phyloP scores from a whole-genome alignment of 306 rosid genomes.

The Erythrophleum fordii region DNA sequence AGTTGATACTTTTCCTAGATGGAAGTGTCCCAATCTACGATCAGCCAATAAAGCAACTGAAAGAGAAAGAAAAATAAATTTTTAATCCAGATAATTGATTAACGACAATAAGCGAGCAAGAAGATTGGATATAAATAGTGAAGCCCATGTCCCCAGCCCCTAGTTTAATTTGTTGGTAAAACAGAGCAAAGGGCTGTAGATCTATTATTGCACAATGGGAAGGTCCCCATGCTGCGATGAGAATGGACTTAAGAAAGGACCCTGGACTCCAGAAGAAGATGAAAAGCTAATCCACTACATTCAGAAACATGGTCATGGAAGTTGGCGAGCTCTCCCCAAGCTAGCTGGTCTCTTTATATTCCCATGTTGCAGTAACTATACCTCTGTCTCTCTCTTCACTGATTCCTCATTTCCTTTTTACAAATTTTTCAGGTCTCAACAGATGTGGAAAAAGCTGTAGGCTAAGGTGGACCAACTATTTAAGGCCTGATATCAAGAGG shows the following conservation, averaged over 20 bases:
- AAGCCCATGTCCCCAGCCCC: conserved; percentile 20
- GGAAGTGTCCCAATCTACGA: not conserved
- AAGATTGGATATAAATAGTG: conserved; percentile 47
- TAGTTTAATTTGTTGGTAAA: conserved; percentile 37
- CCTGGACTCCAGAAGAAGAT: conserved; percentile 91
- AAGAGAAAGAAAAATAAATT: not conserved
- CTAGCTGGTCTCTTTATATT: conserved; percentile 62
- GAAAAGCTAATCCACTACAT: conserved; percentile 75
- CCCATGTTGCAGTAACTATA: not conserved
- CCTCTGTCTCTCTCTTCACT: not conserved
- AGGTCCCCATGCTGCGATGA: conserved; percentile 77
- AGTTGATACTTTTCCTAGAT: not conserved
- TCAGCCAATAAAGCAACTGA: conserved; percentile 14
- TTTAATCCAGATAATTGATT: conserved; percentile 34
- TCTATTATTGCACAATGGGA: conserved; percentile 50
- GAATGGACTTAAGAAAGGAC: conserved; percentile 81
- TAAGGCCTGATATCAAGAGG: conserved; percentile 88
- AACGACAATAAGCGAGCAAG: conserved; percentile 44
- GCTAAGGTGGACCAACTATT: conserved; percentile 87
- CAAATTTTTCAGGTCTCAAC: conserved; percentile 61
- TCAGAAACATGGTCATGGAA: conserved; percentile 78
- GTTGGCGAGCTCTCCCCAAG: conserved; percentile 89
- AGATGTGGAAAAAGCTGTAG: conserved; percentile 95
- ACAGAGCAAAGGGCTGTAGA: conserved; percentile 1
- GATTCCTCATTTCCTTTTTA: not conserved